Conservation (phyloP, 1,284 basidiomycete species). For the Fistulinella cinereoalba region DNA sequence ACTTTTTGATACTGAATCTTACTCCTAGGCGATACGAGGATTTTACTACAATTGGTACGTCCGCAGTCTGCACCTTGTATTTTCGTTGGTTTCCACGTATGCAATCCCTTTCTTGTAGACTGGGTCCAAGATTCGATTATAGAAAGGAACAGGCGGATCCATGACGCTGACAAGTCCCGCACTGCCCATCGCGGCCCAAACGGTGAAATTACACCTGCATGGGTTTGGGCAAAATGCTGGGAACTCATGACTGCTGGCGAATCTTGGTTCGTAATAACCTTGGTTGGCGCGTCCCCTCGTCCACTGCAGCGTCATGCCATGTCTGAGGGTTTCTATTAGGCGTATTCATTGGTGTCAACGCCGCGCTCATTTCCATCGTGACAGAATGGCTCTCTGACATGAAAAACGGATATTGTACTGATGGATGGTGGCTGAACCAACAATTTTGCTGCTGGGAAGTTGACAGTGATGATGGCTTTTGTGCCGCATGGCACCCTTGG, state of each 20-base stretch:
- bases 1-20: slow-evolving; percentile 13
- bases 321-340: slow-evolving; percentile 48
- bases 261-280: slow-evolving; percentile 76
- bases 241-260: slow-evolving; percentile 64
- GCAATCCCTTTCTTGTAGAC: slow-evolving; percentile 43
- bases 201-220: slow-evolving; percentile 49
- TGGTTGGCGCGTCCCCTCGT: slow-evolving; percentile 69
- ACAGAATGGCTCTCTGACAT: slow-evolving; percentile 99
- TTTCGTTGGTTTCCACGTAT: slow-evolving; percentile 7
- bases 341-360: slow-evolving; percentile 88
- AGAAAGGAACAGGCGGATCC: slow-evolving; percentile 75
- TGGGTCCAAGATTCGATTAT: slow-evolving; percentile 95
- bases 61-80: slow-evolving; percentile 13
- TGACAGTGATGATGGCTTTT: slow-evolving; percentile 79
- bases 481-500: slow-evolving; percentile 94
- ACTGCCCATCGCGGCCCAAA: slow-evolving; percentile 50
- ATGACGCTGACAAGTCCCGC: slow-evolving; percentile 50
- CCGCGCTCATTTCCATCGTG: slow-evolving; percentile 91
- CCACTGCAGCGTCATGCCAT: neutral
- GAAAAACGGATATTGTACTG: slow-evolving; percentile 94
- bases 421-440: slow-evolving; percentile 98
- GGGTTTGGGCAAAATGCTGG: slow-evolving; percentile 64
- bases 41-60: slow-evolving; percentile 76
- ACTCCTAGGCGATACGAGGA: slow-evolving; percentile 72
- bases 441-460: slow-evolving; percentile 99